Conservation (phyloP, 768 basidiomycete species). For the Panaeolus papilionaceus region DNA sequence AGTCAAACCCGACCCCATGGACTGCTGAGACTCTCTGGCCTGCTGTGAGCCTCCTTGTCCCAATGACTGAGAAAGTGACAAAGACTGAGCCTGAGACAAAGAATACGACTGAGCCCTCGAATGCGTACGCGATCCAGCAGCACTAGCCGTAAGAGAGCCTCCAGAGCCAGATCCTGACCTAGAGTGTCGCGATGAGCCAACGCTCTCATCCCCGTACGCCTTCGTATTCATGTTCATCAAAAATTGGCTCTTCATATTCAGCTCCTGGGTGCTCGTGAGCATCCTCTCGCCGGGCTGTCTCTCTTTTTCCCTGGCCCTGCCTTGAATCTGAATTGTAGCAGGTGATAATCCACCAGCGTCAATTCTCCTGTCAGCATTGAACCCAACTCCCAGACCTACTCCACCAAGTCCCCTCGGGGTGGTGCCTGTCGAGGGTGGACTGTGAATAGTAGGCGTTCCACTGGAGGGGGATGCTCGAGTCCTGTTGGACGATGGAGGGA, state of each 20-base stretch:
- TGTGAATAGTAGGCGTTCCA: conserved; percentile 10
- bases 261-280: conserved; percentile 44
- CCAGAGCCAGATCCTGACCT: conserved; percentile 22
- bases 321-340: conserved; percentile 12
- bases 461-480: not conserved
- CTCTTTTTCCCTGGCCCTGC: conserved; percentile 5
- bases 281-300: conserved; percentile 29
- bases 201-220: conserved; percentile 22
- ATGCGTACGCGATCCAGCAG: conserved; percentile 13
- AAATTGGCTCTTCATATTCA: conserved; percentile 49
- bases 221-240: conserved; percentile 36
- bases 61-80: conserved; percentile 2
- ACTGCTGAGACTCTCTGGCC: not conserved
- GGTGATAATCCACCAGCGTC: not conserved
- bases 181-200: not conserved
- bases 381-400: conserved; percentile 15
- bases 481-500: conserved; percentile 11
- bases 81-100: conserved; percentile 8
- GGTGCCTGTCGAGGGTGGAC: conserved; percentile 13
- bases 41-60: not conserved
- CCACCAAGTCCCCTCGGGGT: conserved; percentile 14
- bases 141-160: conserved; percentile 19
- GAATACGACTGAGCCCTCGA: conserved; percentile 14
- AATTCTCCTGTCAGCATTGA: conserved; percentile 17
- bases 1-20: conserved; percentile 7